Evolutionary conservation across 2,329 filamentous ascomycete genomes (phyloP).

Genomic region (Elsinoe batatas): DNA sequence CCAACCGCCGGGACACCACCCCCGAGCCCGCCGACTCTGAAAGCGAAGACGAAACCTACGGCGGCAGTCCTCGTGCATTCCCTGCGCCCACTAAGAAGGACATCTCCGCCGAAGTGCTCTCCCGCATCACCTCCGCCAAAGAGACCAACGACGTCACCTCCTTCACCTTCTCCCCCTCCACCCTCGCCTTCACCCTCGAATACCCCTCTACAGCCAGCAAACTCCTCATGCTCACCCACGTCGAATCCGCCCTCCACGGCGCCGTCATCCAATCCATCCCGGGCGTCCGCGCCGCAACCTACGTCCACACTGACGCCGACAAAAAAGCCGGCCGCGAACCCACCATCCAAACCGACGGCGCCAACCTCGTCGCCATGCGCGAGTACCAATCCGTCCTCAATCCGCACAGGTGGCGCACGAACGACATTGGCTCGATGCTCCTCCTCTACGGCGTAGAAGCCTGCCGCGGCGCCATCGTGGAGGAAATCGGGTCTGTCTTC

Average conservation of each 20-base stretch:
- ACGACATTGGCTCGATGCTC: constrained; percentile 82
- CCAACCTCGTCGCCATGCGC: constrained; percentile 86
- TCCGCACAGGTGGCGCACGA: constrained; percentile 77
- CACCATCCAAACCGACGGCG: constrained; percentile 66
- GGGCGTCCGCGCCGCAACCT: constrained; percentile 61
- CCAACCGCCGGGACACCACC: constrained; percentile 50
- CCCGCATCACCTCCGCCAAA: constrained; percentile 49
- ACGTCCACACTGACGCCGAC: constrained; percentile 36
- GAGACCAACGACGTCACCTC: constrained; percentile 55
- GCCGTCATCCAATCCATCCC: constrained; percentile 81
- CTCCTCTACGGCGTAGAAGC: constrained; percentile 87
- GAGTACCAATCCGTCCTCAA: constrained; percentile 77
- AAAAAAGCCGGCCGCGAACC: constrained; percentile 41
- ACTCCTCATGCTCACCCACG: constrained; percentile 81
- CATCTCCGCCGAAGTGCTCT: background rate
- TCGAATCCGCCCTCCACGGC: constrained; percentile 68
- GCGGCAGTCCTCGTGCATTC: constrained; percentile 27
- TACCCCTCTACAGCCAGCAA: constrained; percentile 76
- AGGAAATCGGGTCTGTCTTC: constrained; percentile 80
- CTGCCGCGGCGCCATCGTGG: constrained; percentile 74
- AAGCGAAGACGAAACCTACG: constrained; percentile 47
- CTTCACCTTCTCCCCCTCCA: constrained; percentile 67
- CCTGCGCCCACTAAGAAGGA: constrained; percentile 12
- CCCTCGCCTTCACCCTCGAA: constrained; percentile 72
- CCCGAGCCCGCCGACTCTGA: constrained; percentile 51